Evolutionary conservation across 2,329 filamentous ascomycete genomes (phyloP).

Genomic region (Neofusicoccum kwambonambiense): DNA sequence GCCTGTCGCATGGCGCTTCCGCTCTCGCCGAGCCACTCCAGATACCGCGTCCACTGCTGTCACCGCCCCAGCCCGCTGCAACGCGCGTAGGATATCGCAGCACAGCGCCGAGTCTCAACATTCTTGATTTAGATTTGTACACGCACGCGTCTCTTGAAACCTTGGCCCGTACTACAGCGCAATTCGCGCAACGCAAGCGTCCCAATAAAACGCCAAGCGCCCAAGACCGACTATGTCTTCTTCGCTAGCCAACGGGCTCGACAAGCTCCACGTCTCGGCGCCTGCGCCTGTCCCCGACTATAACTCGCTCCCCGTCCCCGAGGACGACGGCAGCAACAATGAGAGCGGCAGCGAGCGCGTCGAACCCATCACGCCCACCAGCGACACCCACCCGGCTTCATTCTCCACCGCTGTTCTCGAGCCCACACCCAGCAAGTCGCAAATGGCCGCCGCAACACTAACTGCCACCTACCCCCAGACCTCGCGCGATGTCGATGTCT

Average conservation of each 20-base stretch:
- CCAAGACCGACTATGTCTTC: constrained; percentile 1
- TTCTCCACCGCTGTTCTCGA: not conserved
- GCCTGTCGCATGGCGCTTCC: not conserved
- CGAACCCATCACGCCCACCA: constrained; percentile 40
- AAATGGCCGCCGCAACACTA: constrained; percentile 25
- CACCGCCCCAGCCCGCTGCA: not conserved
- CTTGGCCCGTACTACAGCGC: not conserved
- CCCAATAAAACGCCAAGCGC: not conserved
- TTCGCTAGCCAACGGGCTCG: not conserved
- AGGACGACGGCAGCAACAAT: constrained; percentile 38
- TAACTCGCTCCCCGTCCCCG: constrained; percentile 29
- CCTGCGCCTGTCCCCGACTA: not conserved
- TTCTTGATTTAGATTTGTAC: not conserved
- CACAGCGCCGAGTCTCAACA: too few relatives aligned
- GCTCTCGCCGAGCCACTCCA: not conserved
- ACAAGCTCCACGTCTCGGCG: not conserved
- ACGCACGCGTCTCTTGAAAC: not conserved
- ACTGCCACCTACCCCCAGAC: not conserved
- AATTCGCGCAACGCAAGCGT: not conserved
- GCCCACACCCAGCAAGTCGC: constrained; percentile 19
- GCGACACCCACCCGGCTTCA: constrained; percentile 25
- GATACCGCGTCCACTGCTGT: not conserved
- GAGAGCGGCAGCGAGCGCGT: constrained; percentile 39
- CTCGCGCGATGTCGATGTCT: not conserved
- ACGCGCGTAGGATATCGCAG: not conserved